A percentile compares a stretch with the other conserved stretches of the same genome.
These are phyloP conservation scores for Telfairia occidentalis DNA, from an alignment of 331 rosid species.

Conservation along the genomic window DNA sequence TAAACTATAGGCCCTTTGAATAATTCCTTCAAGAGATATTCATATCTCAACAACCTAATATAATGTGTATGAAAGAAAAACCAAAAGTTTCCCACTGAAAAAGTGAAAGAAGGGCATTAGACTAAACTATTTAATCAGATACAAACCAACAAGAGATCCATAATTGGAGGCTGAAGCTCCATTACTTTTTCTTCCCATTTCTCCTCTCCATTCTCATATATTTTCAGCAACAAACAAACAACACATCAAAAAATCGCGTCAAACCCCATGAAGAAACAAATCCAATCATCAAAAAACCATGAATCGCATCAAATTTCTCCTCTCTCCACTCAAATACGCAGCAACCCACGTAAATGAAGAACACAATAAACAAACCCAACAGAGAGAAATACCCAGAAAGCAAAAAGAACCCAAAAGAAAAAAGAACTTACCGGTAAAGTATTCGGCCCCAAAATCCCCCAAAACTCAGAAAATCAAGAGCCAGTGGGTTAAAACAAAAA, in stretches of 20 bases:
- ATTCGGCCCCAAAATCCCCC: conserved; percentile 16
- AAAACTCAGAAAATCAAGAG: neutral
- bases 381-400: neutral
- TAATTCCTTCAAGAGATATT: neutral
- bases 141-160: neutral
- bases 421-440: conserved; percentile 32
- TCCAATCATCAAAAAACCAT: neutral
- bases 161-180: neutral
- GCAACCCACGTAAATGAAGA: neutral
- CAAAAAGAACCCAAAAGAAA: neutral
- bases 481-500: neutral
- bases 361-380: neutral
- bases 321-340: neutral
- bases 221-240: neutral
- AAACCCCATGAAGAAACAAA: conserved; percentile 5
- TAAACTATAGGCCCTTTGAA: neutral
- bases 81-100: neutral
- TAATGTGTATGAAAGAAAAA: neutral
- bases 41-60: neutral
- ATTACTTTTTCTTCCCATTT: neutral
- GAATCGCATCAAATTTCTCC: neutral
- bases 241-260: neutral
- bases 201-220: neutral
- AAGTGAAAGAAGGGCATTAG: neutral
- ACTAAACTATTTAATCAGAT: neutral